Evolutionary conservation across 495 filamentous ascomycete genomes (phyloP).

Genomic region (Pseudevernia furfuracea): DNA sequence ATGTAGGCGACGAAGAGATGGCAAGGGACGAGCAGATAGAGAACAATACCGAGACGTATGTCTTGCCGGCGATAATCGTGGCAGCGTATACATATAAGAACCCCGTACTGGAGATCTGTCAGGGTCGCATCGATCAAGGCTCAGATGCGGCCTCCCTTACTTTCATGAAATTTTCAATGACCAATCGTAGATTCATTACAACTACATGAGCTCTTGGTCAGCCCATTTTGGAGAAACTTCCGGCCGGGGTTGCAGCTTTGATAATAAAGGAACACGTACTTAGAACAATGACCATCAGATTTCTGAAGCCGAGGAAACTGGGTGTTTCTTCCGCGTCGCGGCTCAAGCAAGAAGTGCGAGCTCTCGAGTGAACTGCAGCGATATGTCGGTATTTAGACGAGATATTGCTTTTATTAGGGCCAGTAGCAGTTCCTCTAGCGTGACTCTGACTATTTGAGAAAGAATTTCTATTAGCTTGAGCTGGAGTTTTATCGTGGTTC

Average conservation of each 20-base stretch:
- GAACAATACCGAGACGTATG: slow-evolving; percentile 59
- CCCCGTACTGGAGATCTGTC: slow-evolving; percentile 60
- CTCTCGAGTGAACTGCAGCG: slow-evolving; percentile 68
- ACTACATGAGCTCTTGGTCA: slow-evolving; percentile 41
- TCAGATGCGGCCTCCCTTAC: slow-evolving; percentile 36
- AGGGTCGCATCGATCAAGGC: slow-evolving; percentile 1
- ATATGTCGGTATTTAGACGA: slow-evolving; percentile 73
- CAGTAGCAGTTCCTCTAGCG: not conserved
- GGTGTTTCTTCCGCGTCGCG: slow-evolving; percentile 64
- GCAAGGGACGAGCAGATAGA: slow-evolving; percentile 80
- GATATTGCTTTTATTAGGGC: not conserved
- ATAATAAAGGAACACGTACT: slow-evolving; percentile 41
- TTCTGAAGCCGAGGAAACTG: slow-evolving; percentile 88
- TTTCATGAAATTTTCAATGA: slow-evolving; percentile 97
- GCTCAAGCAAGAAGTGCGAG: slow-evolving; percentile 72
- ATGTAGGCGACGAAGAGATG: slow-evolving; percentile 84
- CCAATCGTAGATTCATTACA: slow-evolving; percentile 82
- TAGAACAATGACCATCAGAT: slow-evolving; percentile 90
- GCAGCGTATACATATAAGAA: slow-evolving; percentile 84
- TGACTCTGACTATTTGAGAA: not conserved
- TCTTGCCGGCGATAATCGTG: slow-evolving; percentile 81
- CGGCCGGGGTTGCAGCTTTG: not conserved
- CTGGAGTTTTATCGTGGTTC: not conserved
- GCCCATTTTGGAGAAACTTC: not conserved
- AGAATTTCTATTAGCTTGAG: not conserved